Conservation (phyloP, 1,139 yeast species). For the Scheffersomyces lignicola region DNA sequence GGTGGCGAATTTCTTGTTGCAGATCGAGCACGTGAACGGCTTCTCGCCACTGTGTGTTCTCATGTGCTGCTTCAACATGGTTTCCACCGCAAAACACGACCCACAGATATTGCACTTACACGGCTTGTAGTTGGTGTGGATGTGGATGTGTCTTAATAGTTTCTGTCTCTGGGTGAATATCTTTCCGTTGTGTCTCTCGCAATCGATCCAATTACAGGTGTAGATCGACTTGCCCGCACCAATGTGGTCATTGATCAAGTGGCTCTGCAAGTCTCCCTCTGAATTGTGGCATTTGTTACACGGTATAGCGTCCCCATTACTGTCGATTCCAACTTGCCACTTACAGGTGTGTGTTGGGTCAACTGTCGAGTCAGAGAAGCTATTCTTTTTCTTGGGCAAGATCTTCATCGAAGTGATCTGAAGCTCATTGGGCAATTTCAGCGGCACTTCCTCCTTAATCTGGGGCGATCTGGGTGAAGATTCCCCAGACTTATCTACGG, state of each 20-base stretch:
- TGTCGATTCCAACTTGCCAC: slow-evolving; percentile 43
- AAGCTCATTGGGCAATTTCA: slow-evolving; percentile 9
- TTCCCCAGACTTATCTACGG: slow-evolving; percentile 13
- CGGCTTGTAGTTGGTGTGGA: slow-evolving; percentile 84
- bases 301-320: slow-evolving; percentile 29
- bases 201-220: slow-evolving; percentile 74
- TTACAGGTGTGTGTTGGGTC: slow-evolving; percentile 39
- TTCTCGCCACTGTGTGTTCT: slow-evolving; percentile 87
- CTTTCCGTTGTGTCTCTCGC: slow-evolving; percentile 61
- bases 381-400: slow-evolving; percentile 25
- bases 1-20: slow-evolving; percentile 55
- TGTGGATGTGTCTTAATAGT: slow-evolving; percentile 78
- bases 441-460: not conserved
- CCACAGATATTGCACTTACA: slow-evolving; percentile 68
- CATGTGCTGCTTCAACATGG: slow-evolving; percentile 70
- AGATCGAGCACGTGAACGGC: slow-evolving; percentile 48
- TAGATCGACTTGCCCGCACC: slow-evolving; percentile 73
- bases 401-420: slow-evolving; percentile 39
- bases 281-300: slow-evolving; percentile 53
- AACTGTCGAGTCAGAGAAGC: slow-evolving; percentile 10
- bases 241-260: slow-evolving; percentile 65
- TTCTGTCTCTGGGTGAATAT: slow-evolving; percentile 84
- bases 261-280: slow-evolving; percentile 67
- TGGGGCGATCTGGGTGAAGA: slow-evolving; percentile 13
- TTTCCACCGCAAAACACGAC: slow-evolving; percentile 65